These are phyloP conservation scores for Metschnikowia henanensis DNA, from an alignment of 805 yeast species.

Conservation along the genomic window DNA sequence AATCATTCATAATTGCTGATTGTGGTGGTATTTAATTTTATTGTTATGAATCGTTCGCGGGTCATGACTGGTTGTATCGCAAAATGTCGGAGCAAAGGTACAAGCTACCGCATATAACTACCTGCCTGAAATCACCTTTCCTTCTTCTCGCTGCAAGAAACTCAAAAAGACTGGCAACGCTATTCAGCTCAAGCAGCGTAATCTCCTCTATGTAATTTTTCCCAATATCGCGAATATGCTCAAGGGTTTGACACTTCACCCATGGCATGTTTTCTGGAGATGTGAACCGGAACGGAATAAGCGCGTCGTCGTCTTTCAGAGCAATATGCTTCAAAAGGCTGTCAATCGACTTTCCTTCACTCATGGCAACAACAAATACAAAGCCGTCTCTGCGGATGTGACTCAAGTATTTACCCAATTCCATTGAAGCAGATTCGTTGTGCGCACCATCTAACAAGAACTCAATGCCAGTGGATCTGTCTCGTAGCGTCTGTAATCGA, in stretches of 20 bases:
- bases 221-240: conserved; percentile 29
- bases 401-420: conserved; percentile 55
- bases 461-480: conserved; percentile 22
- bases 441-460: conserved; percentile 90
- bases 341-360: conserved; percentile 65
- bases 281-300: conserved; percentile 64
- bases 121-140: conserved; percentile 26
- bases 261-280: conserved; percentile 92
- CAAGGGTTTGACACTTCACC: conserved; percentile 54
- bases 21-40: not conserved
- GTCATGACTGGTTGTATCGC: conserved; percentile 17
- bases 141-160: conserved; percentile 12
- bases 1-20: conserved; percentile 4
- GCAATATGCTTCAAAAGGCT: conserved; percentile 53
- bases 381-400: conserved; percentile 30
- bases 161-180: conserved; percentile 5
- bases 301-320: conserved; percentile 46
- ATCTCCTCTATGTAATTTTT: conserved; percentile 24
- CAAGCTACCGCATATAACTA: conserved; percentile 44
- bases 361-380: conserved; percentile 70
- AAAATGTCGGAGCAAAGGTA: conserved; percentile 43
- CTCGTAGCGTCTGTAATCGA: conserved; percentile 55
- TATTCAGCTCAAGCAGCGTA: not conserved
- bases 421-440: conserved; percentile 81
- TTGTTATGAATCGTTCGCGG: too few species aligned